phyloP scores from a whole-genome alignment of 805 yeast species.

The Wickerhamomyces mucosus region DNA sequence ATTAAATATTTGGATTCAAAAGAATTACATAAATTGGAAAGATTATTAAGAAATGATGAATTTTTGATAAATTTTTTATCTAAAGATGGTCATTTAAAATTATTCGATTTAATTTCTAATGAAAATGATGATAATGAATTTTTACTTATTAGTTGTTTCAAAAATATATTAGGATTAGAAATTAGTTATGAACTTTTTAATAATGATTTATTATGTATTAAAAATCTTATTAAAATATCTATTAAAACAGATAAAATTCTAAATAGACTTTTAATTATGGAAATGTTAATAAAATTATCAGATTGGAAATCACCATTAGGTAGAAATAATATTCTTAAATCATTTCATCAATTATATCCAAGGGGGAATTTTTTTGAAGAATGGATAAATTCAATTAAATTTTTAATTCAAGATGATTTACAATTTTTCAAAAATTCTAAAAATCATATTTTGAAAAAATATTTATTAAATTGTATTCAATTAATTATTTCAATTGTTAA shows the following conservation, averaged over 20 bases:
- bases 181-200: constrained; percentile 18
- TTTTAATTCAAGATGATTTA: constrained; percentile 10
- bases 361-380: constrained; percentile 11
- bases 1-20: constrained; percentile 8
- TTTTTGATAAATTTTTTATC: constrained; percentile 31
- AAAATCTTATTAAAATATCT: constrained; percentile 33
- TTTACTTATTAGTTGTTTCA: constrained; percentile 39
- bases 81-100: constrained; percentile 40
- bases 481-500: constrained; percentile 17
- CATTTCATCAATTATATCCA: constrained; percentile 13
- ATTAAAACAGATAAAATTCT: constrained; percentile 40
- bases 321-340: constrained; percentile 19
- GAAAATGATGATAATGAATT: constrained; percentile 43
- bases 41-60: constrained; percentile 15
- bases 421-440: constrained; percentile 7
- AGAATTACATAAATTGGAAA: constrained; percentile 18
- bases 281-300: constrained; percentile 30
- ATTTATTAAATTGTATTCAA: constrained; percentile 12
- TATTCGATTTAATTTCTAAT: constrained; percentile 37
- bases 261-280: constrained; percentile 47
- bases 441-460: constrained; percentile 12
- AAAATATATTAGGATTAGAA: constrained; percentile 32
- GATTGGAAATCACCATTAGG: constrained; percentile 22
- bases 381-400: constrained; percentile 12
- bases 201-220: constrained; percentile 14